These are phyloP conservation scores for Agastache rugosa DNA, from an alignment of 257 asterid genomes.

Conservation along the genomic window DNA sequence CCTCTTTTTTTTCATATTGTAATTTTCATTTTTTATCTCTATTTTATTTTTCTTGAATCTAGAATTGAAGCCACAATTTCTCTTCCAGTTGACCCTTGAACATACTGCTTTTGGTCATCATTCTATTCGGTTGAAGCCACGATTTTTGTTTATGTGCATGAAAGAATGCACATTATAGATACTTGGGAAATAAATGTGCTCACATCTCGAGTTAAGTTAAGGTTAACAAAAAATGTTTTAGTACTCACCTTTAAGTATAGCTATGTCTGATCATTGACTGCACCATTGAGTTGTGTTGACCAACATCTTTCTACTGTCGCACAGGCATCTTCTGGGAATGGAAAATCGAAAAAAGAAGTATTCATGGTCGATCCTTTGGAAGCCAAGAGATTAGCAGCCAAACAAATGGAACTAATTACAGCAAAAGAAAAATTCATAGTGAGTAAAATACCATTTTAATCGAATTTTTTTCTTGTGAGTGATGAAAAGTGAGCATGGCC, in stretches of 20 bases:
- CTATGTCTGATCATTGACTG: not conserved
- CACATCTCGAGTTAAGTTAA: not conserved
- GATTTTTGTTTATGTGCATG: conserved; percentile 3
- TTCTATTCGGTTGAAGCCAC: no score
- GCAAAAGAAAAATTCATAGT: conserved; percentile 73
- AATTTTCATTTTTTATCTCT: not conserved
- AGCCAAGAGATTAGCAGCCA: conserved; percentile 93
- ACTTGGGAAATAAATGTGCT: conserved; percentile 3
- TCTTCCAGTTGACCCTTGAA: not conserved
- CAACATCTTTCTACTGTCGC: conserved; percentile 21
- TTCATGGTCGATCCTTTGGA: conserved; percentile 95
- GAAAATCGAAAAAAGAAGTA: conserved; percentile 56
- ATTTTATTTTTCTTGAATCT: not conserved
- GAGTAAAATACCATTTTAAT: conserved; percentile 40
- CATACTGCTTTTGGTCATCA: not conserved
- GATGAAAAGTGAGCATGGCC: not conserved
- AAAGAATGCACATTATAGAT: not conserved
- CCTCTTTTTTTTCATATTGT: not conserved
- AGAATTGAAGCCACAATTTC: not conserved
- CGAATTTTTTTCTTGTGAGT: not conserved
- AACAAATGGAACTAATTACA: conserved; percentile 83
- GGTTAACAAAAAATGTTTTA: not conserved
- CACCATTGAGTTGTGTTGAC: not conserved
- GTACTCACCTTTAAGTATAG: not conserved
- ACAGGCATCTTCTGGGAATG: conserved; percentile 61